Evolutionary conservation across 202 grass and related monocot species (phyloP).

Genomic region (Alloteropsis angusta): DNA sequence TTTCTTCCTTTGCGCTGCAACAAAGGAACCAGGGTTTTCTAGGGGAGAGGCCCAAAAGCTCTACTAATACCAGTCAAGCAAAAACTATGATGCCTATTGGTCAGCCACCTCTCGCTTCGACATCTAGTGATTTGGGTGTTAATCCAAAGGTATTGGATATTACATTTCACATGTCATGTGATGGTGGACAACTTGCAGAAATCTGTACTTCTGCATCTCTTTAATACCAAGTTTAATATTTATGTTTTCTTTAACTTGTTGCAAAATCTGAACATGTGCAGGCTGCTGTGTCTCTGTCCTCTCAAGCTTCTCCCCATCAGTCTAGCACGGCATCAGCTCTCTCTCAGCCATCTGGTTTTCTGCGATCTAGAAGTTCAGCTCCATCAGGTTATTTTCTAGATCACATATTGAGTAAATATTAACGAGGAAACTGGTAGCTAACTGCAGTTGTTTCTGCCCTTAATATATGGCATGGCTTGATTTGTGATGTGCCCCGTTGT

Average conservation of each 20-base stretch:
- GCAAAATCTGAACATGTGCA: slow-evolving; percentile 28
- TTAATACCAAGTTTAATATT: not conserved
- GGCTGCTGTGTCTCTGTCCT: slow-evolving; percentile 29
- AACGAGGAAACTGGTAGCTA: not conserved
- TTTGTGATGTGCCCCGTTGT: not conserved
- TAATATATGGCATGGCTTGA: not conserved
- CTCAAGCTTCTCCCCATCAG: slow-evolving; percentile 53
- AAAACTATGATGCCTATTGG: slow-evolving; percentile 41
- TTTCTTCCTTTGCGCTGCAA: slow-evolving; percentile 64
- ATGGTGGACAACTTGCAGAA: slow-evolving; percentile 2
- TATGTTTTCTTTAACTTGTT: not conserved
- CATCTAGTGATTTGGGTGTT: slow-evolving; percentile 43
- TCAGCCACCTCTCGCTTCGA: slow-evolving; percentile 43
- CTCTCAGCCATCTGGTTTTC: slow-evolving; percentile 51
- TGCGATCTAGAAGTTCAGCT: slow-evolving; percentile 56
- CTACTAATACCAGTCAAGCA: slow-evolving; percentile 38
- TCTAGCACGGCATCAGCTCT: slow-evolving; percentile 36
- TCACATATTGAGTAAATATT: slow-evolving; percentile 6
- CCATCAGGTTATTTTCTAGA: slow-evolving; percentile 51
- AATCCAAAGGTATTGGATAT: slow-evolving; percentile 57
- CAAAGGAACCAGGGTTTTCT: slow-evolving; percentile 76
- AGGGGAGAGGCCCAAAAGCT: slow-evolving; percentile 44
- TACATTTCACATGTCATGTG: not conserved
- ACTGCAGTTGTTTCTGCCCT: not conserved
- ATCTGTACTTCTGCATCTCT: slow-evolving; percentile 15